These are phyloP conservation scores for Zymoseptoria pseudotritici DNA, from an alignment of 2,329 filamentous ascomycete species.

Conservation along the genomic window DNA sequence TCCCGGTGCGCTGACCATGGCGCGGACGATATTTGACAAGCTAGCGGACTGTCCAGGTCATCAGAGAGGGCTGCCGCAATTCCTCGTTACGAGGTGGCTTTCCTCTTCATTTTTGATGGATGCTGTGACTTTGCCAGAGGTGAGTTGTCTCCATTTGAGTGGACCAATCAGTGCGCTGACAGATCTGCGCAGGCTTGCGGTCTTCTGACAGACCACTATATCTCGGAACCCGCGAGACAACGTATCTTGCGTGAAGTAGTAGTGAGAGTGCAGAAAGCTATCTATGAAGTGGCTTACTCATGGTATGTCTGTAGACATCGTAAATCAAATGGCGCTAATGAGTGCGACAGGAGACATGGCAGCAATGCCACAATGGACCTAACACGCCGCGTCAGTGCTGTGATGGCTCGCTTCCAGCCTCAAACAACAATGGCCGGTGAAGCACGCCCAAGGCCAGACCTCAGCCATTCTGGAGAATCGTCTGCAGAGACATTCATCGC, in stretches of 20 bases:
- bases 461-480: neutral
- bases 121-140: constrained; percentile 83
- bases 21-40: constrained; percentile 73
- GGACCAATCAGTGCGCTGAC: constrained; percentile 10
- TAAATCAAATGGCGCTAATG: constrained; percentile 18
- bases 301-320: constrained; percentile 47
- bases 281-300: constrained; percentile 64
- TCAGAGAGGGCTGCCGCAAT: constrained; percentile 64
- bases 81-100: constrained; percentile 85
- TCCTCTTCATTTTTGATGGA: constrained; percentile 81
- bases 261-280: constrained; percentile 68
- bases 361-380: constrained; percentile 57
- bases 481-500: constrained; percentile 10
- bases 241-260: constrained; percentile 67
- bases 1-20: constrained; percentile 73
- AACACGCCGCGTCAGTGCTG: constrained; percentile 62
- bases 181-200: constrained; percentile 45
- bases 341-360: constrained; percentile 45
- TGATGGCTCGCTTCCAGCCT: constrained; percentile 53
- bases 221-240: constrained; percentile 82
- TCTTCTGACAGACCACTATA: constrained; percentile 78
- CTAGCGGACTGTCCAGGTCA: constrained; percentile 56
- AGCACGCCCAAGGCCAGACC: neutral
- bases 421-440: neutral
- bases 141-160: constrained; percentile 28